These are phyloP conservation scores for Moniliophthora roreri DNA, from an alignment of 1,284 basidiomycete genomes.

Conservation along the genomic window DNA sequence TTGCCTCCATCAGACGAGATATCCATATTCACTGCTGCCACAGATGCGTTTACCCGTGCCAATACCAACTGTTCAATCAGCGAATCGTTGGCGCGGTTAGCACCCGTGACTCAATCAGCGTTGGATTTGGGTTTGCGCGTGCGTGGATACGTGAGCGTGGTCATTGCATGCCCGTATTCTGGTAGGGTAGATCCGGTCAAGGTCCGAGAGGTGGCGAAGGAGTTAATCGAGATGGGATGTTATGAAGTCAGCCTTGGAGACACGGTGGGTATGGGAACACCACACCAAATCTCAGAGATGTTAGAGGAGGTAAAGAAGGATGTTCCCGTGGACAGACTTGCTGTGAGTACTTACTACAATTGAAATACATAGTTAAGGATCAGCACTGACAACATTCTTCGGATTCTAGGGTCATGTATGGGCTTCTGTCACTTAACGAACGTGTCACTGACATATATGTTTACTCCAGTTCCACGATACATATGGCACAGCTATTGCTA, in stretches of 20 bases:
- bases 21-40: constrained; percentile 87
- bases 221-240: constrained; percentile 86
- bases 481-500: constrained; percentile 79
- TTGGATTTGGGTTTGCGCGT: constrained; percentile 66
- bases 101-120: constrained; percentile 65
- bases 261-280: constrained; percentile 88
- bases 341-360: constrained; percentile 48
- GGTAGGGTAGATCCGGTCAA: constrained; percentile 70
- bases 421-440: constrained; percentile 6
- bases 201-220: constrained; percentile 73
- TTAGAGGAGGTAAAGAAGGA: constrained; percentile 69
- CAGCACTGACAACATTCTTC: constrained; percentile 7
- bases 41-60: constrained; percentile 83
- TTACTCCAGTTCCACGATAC: constrained; percentile 85
- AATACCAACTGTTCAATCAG: constrained; percentile 82
- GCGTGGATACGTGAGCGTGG: constrained; percentile 86
- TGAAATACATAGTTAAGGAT: constrained; percentile 11
- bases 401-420: constrained; percentile 60
- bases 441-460: constrained; percentile 1
- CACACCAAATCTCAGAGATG: constrained; percentile 64
- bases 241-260: constrained; percentile 93
- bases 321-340: constrained; percentile 64
- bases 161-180: constrained; percentile 85
- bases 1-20: constrained; percentile 77
- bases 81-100: constrained; percentile 71